These are phyloP conservation scores for Elongisporangium prolatum DNA, from an alignment of 352 stramenopile species.

Conservation along the genomic window DNA sequence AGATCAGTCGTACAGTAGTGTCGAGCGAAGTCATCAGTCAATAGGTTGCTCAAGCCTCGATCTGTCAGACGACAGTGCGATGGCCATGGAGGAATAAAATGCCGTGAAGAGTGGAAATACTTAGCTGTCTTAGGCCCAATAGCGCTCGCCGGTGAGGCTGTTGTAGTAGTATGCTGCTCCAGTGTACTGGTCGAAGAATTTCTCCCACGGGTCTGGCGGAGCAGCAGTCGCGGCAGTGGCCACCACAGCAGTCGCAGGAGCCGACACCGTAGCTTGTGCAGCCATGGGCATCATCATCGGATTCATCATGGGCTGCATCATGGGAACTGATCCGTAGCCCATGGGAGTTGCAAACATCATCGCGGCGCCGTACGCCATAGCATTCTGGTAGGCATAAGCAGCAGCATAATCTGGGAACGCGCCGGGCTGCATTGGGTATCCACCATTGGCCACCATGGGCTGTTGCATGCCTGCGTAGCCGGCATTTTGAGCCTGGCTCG, in stretches of 20 bases:
- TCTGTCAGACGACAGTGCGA: conserved; percentile 75
- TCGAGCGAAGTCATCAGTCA: conserved; percentile 55
- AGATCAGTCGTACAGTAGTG: conserved; percentile 71
- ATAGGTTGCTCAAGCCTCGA: conserved; percentile 55
- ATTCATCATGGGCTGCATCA: conserved; percentile 32
- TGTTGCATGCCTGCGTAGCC: conserved; percentile 15
- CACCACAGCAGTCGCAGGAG: background rate
- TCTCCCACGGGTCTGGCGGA: conserved; percentile 70
- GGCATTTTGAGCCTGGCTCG: conserved; percentile 7
- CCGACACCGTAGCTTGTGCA: background rate
- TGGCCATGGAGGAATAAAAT: conserved; percentile 56
- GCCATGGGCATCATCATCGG: conserved; percentile 20
- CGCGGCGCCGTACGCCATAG: conserved; percentile 36
- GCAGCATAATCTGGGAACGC: conserved; percentile 36
- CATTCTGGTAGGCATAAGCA: conserved; percentile 56
- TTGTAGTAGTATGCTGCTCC: conserved; percentile 88
- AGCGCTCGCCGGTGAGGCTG: conserved; percentile 79
- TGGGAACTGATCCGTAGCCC: conserved; percentile 30
- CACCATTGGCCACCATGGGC: conserved; percentile 18
- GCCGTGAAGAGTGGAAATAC: conserved; percentile 3
- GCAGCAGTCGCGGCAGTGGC: conserved; percentile 11
- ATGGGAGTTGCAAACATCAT: conserved; percentile 49
- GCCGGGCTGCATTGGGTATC: conserved; percentile 26
- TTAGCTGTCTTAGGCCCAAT: conserved; percentile 50
- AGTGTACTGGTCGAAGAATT: conserved; percentile 86